A percentile compares a stretch with the other conserved stretches of the same genome.
Evolutionary conservation across 2,329 filamentous ascomycete genomes (phyloP).

Genomic region (Aspergillus ochraceus): DNA sequence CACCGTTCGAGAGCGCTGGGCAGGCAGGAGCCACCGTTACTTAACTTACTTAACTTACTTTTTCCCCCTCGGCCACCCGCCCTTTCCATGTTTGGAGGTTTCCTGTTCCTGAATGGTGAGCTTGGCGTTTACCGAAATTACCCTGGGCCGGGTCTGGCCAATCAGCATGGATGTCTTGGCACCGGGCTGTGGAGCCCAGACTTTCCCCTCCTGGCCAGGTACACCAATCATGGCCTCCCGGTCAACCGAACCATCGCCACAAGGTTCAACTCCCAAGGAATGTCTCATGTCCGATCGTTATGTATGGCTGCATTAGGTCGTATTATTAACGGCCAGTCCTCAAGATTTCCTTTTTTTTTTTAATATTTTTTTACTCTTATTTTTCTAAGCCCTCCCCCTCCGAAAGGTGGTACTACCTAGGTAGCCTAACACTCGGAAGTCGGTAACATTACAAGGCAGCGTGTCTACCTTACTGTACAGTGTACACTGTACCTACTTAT

Average conservation of each 20-base stretch:
- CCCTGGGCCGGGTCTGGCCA: slow-evolving; percentile 21
- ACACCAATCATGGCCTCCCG: slow-evolving; percentile 30
- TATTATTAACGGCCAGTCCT: slow-evolving; percentile 9
- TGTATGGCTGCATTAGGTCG: slow-evolving; percentile 4
- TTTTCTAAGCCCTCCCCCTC: not conserved
- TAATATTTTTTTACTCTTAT: not conserved
- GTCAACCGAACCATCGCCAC: slow-evolving; percentile 18
- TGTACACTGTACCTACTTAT: no score
- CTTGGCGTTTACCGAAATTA: slow-evolving; percentile 29
- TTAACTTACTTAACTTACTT: not conserved
- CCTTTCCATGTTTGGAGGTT: slow-evolving; percentile 20
- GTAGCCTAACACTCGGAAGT: no score
- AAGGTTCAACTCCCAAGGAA: slow-evolving; percentile 13
- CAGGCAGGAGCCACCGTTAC: not conserved
- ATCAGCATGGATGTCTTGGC: slow-evolving; percentile 16
- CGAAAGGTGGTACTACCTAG: not conserved
- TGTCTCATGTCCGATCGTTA: slow-evolving; percentile 20
- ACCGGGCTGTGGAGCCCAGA: slow-evolving; percentile 10
- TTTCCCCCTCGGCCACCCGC: slow-evolving; percentile 2
- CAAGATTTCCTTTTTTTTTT: no score
- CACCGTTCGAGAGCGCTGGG: not conserved
- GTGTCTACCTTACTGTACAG: no score
- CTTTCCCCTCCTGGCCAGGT: slow-evolving; percentile 23
- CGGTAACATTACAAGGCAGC: not conserved
- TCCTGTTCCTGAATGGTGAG: slow-evolving; percentile 28